A percentile compares a stretch with the other conserved stretches of the same genome.
phyloP scores from a whole-genome alignment of 495 filamentous ascomycete genomes.

The Thermochaetoides thermophila region DNA sequence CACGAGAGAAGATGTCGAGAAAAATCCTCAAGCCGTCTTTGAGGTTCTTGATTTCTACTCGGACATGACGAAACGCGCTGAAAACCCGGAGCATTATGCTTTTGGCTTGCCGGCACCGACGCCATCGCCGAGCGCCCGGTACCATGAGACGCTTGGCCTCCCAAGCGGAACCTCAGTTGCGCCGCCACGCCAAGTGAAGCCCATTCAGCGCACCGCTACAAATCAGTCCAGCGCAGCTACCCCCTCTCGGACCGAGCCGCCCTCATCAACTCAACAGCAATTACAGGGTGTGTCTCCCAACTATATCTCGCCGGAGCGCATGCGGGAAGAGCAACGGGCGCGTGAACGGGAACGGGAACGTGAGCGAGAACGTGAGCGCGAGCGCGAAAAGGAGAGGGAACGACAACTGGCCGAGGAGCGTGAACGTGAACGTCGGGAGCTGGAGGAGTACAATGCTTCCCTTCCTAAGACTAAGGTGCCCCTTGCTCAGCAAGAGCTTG shows the following conservation, averaged over 20 bases:
- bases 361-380: constrained; percentile 36
- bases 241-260: no score
- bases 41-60: constrained; percentile 97
- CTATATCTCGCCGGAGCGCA: constrained; percentile 40
- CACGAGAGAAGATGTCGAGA: constrained; percentile 93
- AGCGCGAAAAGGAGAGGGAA: constrained; percentile 26
- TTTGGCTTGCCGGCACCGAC: constrained; percentile 41
- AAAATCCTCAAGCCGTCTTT: constrained; percentile 95
- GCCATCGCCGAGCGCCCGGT: constrained; percentile 39
- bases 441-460: constrained; percentile 76
- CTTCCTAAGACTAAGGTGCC: constrained; percentile 61
- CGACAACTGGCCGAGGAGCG: constrained; percentile 46
- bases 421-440: constrained; percentile 55
- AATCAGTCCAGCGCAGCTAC: no score
- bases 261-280: constrained; percentile 24
- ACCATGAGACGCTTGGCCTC: constrained; percentile 56
- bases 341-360: constrained; percentile 34
- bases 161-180: constrained; percentile 52
- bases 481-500: constrained; percentile 77
- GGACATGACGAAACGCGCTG: constrained; percentile 74
- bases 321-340: constrained; percentile 36
- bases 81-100: constrained; percentile 66
- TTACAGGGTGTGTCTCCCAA: constrained; percentile 30
- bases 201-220: constrained; percentile 34
- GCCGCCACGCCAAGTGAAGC: constrained; percentile 49